Conservation (phyloP, 1,284 basidiomycete genomes). For the Rhodotorula sp. region DNA sequence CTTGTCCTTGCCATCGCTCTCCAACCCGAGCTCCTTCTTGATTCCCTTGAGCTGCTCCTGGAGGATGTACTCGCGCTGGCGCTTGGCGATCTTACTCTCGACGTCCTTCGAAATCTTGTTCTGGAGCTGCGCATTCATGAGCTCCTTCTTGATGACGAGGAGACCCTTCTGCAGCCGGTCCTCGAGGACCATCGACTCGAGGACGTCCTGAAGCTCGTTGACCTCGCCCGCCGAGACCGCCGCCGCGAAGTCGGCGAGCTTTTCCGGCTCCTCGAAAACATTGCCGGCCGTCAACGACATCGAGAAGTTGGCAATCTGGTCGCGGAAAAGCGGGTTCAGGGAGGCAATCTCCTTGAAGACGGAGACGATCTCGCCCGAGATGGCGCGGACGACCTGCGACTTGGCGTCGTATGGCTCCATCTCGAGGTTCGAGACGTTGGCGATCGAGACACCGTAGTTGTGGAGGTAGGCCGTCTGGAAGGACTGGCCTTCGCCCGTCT, state of each 20-base stretch:
- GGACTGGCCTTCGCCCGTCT: conserved; percentile 54
- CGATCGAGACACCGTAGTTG: conserved; percentile 83
- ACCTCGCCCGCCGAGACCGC: conserved; percentile 92
- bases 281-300: conserved; percentile 95
- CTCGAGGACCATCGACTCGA: conserved; percentile 82
- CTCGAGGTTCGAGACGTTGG: conserved; percentile 79
- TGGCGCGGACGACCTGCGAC: conserved; percentile 88
- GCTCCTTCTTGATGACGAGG: conserved; percentile 93
- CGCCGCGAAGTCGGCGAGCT: conserved; percentile 95
- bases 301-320: conserved; percentile 95
- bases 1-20: conserved; percentile 96
- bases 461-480: conserved; percentile 88
- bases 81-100: conserved; percentile 93
- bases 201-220: conserved; percentile 86
- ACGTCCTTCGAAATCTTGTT: conserved; percentile 92
- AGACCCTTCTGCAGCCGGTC: conserved; percentile 88
- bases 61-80: conserved; percentile 95
- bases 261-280: conserved; percentile 97
- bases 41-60: conserved; percentile 99
- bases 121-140: conserved; percentile 95
- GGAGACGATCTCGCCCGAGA: conserved; percentile 94
- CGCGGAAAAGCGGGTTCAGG: conserved; percentile 94
- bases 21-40: conserved; percentile 98
- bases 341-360: conserved; percentile 99
- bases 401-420: conserved; percentile 80